Evolutionary conservation across 2,329 filamentous ascomycete genomes (phyloP).

Genomic region (Pseudonectria buxi): DNA sequence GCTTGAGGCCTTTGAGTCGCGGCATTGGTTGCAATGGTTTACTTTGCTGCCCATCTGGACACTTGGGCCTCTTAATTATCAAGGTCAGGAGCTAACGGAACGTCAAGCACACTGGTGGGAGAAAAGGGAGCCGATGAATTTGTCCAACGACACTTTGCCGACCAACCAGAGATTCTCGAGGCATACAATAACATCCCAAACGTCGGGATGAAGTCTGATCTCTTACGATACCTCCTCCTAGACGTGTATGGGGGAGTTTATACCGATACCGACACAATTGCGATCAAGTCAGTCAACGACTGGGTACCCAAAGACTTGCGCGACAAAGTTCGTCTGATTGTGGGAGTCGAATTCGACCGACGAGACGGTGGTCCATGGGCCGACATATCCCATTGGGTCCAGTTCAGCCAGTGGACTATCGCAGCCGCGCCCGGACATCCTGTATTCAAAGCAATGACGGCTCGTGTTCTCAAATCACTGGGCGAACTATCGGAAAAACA

Average conservation of each 20-base stretch:
- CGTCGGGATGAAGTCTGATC: slow-evolving; percentile 25
- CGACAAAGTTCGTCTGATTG: slow-evolving; percentile 15
- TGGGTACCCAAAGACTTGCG: slow-evolving; percentile 18
- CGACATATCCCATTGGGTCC: slow-evolving; percentile 23
- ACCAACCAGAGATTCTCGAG: slow-evolving; percentile 10
- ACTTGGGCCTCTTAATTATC: no score
- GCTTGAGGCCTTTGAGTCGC: no score
- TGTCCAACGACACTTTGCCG: slow-evolving; percentile 8
- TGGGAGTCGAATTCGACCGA: slow-evolving; percentile 28
- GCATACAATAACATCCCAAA: slow-evolving; percentile 19
- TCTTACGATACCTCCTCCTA: slow-evolving; percentile 24
- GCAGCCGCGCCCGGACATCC: slow-evolving; percentile 26
- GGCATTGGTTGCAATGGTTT: no score
- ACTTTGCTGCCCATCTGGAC: no score
- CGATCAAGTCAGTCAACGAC: slow-evolving; percentile 40
- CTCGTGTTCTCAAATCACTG: slow-evolving; percentile 15
- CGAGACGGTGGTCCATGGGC: slow-evolving; percentile 19
- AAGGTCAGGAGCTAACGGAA: no score
- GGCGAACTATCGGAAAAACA: slow-evolving; percentile 8
- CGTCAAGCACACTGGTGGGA: slow-evolving; percentile 23
- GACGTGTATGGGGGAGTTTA: slow-evolving; percentile 37
- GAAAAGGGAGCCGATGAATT: slow-evolving; percentile 19
- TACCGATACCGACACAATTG: slow-evolving; percentile 54
- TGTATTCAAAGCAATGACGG: slow-evolving; percentile 20
- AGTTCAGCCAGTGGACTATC: slow-evolving; percentile 32